A percentile compares a stretch with the other conserved stretches of the same genome.
Conservation (phyloP, 441 rosid genomes). For the Biscutella laevigata region DNA sequence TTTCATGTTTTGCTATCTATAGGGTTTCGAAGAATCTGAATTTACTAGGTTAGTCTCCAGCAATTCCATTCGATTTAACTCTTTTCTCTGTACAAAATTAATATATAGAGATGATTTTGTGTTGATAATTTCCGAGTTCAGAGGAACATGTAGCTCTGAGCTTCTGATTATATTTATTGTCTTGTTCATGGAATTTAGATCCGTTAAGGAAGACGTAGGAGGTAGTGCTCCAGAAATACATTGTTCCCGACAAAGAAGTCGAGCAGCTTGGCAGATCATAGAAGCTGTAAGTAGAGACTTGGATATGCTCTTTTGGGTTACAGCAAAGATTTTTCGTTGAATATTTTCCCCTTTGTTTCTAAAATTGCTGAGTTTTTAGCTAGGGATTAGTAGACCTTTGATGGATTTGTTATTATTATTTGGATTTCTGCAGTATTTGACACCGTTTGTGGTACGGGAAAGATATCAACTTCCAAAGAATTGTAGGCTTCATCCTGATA, state of each 20-base stretch:
- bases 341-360: neutral
- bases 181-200: slow-evolving; percentile 31
- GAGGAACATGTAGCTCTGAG: neutral
- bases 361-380: neutral
- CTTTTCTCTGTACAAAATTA: neutral
- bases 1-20: neutral
- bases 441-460: slow-evolving; percentile 81
- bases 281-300: slow-evolving; percentile 64
- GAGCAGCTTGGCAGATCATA: slow-evolving; percentile 71
- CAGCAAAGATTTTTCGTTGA: no score
- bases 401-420: slow-evolving; percentile 9
- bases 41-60: slow-evolving; percentile 13
- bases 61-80: neutral
- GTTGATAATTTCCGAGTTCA: neutral
- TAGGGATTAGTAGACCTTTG: no score
- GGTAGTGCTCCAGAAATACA: slow-evolving; percentile 50
- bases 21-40: slow-evolving; percentile 20
- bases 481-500: slow-evolving; percentile 80
- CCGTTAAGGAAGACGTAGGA: slow-evolving; percentile 27
- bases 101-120: no score
- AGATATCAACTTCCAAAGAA: slow-evolving; percentile 42
- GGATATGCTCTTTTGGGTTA: no score
- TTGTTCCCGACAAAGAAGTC: slow-evolving; percentile 87
- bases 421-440: slow-evolving; percentile 52
- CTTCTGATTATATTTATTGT: neutral